A percentile compares a stretch with the other conserved stretches of the same genome.
These are phyloP conservation scores for Penicillium sp. DNA, from an alignment of 2,329 filamentous ascomycete species.

Conservation along the genomic window DNA sequence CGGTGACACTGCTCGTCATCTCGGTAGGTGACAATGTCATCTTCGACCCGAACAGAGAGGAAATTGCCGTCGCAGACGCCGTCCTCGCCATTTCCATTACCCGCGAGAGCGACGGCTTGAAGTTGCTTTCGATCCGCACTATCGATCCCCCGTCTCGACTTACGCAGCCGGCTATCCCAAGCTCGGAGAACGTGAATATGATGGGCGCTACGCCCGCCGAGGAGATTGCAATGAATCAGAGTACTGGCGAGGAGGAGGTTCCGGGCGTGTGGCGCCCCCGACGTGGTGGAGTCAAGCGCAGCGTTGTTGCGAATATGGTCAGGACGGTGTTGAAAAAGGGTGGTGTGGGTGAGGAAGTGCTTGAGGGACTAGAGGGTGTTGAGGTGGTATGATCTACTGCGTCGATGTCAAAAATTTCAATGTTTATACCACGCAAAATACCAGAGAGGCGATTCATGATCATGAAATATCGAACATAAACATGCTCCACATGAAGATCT, in stretches of 20 bases:
- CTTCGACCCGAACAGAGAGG: constrained; percentile 86
- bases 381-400: constrained; percentile 52
- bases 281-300: constrained; percentile 73
- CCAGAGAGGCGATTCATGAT: constrained; percentile 17
- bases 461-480: constrained; percentile 4
- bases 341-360: constrained; percentile 78
- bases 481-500: constrained; percentile 2
- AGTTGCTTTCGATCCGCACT: constrained; percentile 63
- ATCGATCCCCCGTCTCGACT: constrained; percentile 69
- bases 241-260: constrained; percentile 55
- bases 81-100: constrained; percentile 80
- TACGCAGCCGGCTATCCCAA: constrained; percentile 65
- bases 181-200: constrained; percentile 56
- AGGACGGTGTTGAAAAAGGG: constrained; percentile 69
- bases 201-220: constrained; percentile 37
- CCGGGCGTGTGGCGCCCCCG: constrained; percentile 79
- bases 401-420: constrained; percentile 5
- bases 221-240: constrained; percentile 41
- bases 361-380: constrained; percentile 67
- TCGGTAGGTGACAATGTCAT: constrained; percentile 82
- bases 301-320: constrained; percentile 67
- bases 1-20: constrained; percentile 85
- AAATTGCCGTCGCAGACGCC: constrained; percentile 86
- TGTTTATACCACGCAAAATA: constrained; percentile 14
- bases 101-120: constrained; percentile 44